Percentiles rank a stretch among this genome's conserved stretches.
Conservation (phyloP, 345 rosid species). For the Aquilaria malaccensis region DNA sequence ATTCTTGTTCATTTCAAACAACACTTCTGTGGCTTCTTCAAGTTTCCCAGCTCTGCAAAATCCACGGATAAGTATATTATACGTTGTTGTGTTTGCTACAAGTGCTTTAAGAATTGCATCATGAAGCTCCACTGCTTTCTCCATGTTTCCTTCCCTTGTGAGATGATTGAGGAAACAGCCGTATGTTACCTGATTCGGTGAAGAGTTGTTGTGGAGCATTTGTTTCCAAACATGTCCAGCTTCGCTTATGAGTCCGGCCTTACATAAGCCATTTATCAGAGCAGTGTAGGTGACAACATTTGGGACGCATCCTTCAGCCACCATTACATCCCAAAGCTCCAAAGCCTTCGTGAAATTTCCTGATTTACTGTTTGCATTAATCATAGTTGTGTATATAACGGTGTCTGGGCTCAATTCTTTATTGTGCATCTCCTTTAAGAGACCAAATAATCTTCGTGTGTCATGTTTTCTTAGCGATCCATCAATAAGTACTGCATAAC, state of each 20-base stretch:
- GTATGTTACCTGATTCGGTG: conserved; percentile 75
- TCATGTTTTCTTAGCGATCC: conserved; percentile 60
- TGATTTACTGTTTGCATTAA: conserved; percentile 63
- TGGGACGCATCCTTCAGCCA: conserved; percentile 56
- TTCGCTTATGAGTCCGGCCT: conserved; percentile 60
- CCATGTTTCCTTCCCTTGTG: conserved; percentile 56
- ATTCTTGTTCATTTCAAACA: conserved; percentile 46
- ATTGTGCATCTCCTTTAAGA: conserved; percentile 65
- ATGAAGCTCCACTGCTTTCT: conserved; percentile 69
- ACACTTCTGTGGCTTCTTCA: conserved; percentile 46
- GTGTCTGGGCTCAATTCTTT: conserved; percentile 66
- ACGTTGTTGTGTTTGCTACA: conserved; percentile 58
- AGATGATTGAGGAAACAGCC: conserved; percentile 75
- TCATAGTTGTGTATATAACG: conserved; percentile 75
- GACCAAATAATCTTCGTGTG: conserved; percentile 30
- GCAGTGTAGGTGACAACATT: conserved; percentile 85
- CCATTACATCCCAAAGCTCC: conserved; percentile 73
- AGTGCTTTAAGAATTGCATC: conserved; percentile 51
- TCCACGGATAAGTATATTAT: conserved; percentile 72
- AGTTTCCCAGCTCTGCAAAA: conserved; percentile 71
- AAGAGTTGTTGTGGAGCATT: conserved; percentile 35
- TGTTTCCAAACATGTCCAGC: conserved; percentile 57
- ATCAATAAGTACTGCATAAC: conserved; percentile 74
- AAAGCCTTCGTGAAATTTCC: conserved; percentile 67
- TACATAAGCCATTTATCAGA: conserved; percentile 73